Base-by-base conservation (phyloP, 768 basidiomycete species). In the Tricholoma hemisulphureum region DNA sequence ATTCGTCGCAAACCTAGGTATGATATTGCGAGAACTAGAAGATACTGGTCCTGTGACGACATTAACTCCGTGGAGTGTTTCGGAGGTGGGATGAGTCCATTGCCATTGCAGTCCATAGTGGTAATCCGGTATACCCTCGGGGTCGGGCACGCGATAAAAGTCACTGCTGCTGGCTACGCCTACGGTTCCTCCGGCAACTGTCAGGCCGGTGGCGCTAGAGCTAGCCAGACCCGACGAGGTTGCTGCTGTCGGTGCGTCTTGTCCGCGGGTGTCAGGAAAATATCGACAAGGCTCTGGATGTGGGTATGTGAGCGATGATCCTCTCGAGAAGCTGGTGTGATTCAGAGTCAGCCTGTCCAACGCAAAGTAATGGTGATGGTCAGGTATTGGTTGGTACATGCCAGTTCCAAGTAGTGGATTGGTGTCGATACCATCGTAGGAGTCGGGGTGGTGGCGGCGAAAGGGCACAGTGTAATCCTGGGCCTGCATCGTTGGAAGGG, bases 301-400 rank as follows among this genome's bases (percentile, higher is more conserved):
- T 72, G 74, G 73, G 71, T 76, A 75, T 57, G 67, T 61, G 65
- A 72, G 68, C 63, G 79, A 75, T 73, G 80, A 82, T 82, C 80
- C 79, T 62, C 74, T 74, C 62, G 78, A 80, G 80, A 80, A 82
- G 80, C 73, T 63, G 49, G 65, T 59, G 68, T 65, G 69, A 73
- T 72, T 71, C 60, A 66, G 69, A 49, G 46, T 58, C 71, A 73
- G 65, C 66, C 61, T 64, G 67, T 62, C 65, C 71, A 58, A 58
- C 66, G 62, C 67, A 55, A 61, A 59, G 43, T 35, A 39, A 13
- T 48, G 52, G 32, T 71, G 72, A 45, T 69, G 64, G 68, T 71
- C 69, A 58, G 64, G 57, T 39, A 59, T 60, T 60, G 58, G 13
- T 29, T 51, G 41, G 57, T 49, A 49, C 46, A 49, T 49, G 46